These are phyloP conservation scores for Syncephalastrum sp. DNA, from an alignment of 371 early-diverging fungal genomes.

Conservation along the genomic window DNA sequence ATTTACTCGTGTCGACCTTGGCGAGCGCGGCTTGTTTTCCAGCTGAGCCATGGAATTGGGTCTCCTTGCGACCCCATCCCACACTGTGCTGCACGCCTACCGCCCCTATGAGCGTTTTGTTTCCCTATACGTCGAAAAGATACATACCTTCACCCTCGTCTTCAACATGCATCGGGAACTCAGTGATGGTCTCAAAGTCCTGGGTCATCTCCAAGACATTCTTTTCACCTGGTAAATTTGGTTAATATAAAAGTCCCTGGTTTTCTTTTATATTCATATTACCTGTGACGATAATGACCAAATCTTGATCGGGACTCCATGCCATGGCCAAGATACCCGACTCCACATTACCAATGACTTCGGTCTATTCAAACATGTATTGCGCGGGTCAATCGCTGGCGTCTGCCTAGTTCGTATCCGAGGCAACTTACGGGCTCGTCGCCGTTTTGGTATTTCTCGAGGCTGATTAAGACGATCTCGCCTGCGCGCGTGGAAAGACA, in stretches of 20 bases:
- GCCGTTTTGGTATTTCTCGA: slow-evolving; percentile 49
- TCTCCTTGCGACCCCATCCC: slow-evolving; percentile 98
- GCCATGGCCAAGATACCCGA: slow-evolving; percentile 75
- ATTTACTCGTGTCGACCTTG: slow-evolving; percentile 52
- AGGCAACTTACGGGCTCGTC: slow-evolving; percentile 42
- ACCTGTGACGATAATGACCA: slow-evolving; percentile 82
- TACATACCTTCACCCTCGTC: slow-evolving; percentile 66
- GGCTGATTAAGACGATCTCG: slow-evolving; percentile 67
- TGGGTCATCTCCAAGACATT: slow-evolving; percentile 89
- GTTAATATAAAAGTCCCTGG: background rate
- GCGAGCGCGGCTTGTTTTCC: slow-evolving; percentile 78
- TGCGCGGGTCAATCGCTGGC: background rate
- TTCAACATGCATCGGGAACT: slow-evolving; percentile 69
- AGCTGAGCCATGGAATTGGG: slow-evolving; percentile 94
- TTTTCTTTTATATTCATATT: slow-evolving; percentile 2
- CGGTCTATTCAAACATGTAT: slow-evolving; percentile 36
- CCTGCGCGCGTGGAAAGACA: slow-evolving; percentile 68
- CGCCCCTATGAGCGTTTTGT: background rate
- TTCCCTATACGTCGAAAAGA: no score
- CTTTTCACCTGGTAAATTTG: slow-evolving; percentile 49
- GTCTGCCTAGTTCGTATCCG: background rate
- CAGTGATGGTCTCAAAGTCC: slow-evolving; percentile 87
- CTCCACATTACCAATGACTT: slow-evolving; percentile 78
- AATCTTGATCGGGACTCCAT: slow-evolving; percentile 95
- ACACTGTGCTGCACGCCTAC: slow-evolving; percentile 73